Base-by-base conservation (phyloP, 768 basidiomycete species). In the Psilocybe cubensis region DNA sequence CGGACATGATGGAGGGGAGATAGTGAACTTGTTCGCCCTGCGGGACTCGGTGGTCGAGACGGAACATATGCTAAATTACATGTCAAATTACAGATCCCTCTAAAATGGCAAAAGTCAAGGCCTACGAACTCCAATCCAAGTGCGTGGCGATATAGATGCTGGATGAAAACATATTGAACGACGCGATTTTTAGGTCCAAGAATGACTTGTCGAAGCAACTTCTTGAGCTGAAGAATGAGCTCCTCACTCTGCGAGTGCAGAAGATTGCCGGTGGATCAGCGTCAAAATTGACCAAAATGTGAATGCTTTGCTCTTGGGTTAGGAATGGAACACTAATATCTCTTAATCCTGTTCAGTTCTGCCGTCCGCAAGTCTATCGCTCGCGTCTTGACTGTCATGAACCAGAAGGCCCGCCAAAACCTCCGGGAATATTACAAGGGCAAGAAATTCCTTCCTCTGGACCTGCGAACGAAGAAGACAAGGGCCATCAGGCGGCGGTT, bases 341-440 rank as follows among this genome's bases (percentile, higher is more conserved):
- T 59, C 43, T 40, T 49, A 8, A 20, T 47, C 11, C 12, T 27
- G 23, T 25, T 11, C 63, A 99, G 97, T 77, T 86, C 89, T 76
- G 83, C 91, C 64, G 94, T 98, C 76, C 96, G 97, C 83, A 98
- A 98, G 81, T 96, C 94, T 63, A 93, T 99, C 72, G 97, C 97
- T 62, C 94, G 97, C 54, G 96, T 98, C 65, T 76, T 98, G 79
- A 99, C 97, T 42, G 95, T 98, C 68, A 96, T 91, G 83, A 98
- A 97, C 89, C 91, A 94, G 75, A 99, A 99, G 79, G 88, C 89
- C 66, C 92, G 96, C 66, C 91, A 94, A 81, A 94, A 95, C 79
- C 87, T 97, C 65, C 92, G 94, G 54, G 96, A 98, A 76, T 94
- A 88, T 83, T 98, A 98, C 92, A 96, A 96, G 85, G 79, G 82